Evolutionary conservation across 2,329 filamentous ascomycete genomes (phyloP).

Genomic region (Fusarium nematophilum): DNA sequence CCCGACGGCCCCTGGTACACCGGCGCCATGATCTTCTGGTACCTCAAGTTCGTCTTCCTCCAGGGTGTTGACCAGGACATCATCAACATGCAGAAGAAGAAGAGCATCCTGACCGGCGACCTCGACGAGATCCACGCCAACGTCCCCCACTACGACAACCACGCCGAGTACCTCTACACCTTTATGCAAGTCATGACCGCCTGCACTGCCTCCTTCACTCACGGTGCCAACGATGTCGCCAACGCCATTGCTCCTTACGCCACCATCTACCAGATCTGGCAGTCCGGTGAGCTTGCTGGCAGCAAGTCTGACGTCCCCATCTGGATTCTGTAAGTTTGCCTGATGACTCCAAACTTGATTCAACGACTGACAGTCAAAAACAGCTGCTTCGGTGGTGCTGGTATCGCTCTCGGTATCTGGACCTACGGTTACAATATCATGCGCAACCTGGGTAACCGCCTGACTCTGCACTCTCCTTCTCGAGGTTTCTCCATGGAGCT

Average conservation of each 20-base stretch:
- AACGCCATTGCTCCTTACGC: constrained; percentile 73
- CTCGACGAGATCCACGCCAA: constrained; percentile 66
- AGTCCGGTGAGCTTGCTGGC: constrained; percentile 55
- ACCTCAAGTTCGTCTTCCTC: constrained; percentile 39
- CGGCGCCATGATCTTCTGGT: constrained; percentile 38
- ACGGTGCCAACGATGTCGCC: constrained; percentile 75
- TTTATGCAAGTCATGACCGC: constrained; percentile 72
- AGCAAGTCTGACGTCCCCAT: constrained; percentile 63
- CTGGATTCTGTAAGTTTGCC: constrained; percentile 63
- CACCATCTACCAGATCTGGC: constrained; percentile 71
- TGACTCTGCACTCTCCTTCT: constrained; percentile 70
- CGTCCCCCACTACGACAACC: constrained; percentile 70
- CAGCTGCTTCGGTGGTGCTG: constrained; percentile 60
- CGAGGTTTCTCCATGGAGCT: constrained; percentile 71
- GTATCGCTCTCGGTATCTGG: constrained; percentile 68
- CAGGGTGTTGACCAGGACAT: constrained; percentile 45
- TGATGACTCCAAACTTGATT: rapidly evolving
- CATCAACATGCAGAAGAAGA: constrained; percentile 47
- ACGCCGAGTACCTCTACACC: constrained; percentile 67
- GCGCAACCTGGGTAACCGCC: constrained; percentile 70
- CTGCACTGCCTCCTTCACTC: constrained; percentile 71
- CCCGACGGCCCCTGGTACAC: constrained; percentile 28
- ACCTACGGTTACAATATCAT: constrained; percentile 76
- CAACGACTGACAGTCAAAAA: neutral
- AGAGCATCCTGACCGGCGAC: constrained; percentile 64